Base-by-base conservation (phyloP, 306 rosid genomes). In the Ochetophila trinervis region DNA sequence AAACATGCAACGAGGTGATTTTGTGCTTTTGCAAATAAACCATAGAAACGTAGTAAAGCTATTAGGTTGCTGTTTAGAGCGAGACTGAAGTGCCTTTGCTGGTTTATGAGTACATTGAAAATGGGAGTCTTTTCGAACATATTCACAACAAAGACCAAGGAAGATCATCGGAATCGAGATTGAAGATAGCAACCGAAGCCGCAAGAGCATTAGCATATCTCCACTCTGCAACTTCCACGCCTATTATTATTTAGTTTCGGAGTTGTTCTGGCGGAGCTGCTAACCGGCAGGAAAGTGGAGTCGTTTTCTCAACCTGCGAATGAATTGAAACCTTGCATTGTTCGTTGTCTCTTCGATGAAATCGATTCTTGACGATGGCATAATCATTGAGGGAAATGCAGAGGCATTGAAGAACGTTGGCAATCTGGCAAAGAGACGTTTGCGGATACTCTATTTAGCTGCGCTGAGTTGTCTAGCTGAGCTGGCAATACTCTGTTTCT, bases 21-120 rank as follows among this genome's bases (percentile, higher is more conserved):
- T 74, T 3, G 16, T 68, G 53, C 79, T 74, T 11, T 60, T 66
- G 54, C 74, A 74, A 48, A 61, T 68, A 16, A 68, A 74, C 53
- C 74, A 69, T 5, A 62, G 60, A 20, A 76, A 76, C 50, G 80
- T 64, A 50, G 79, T 75, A 6, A 68, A 44, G 35, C 53, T 75
- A 6, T 14, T 75, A 0, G 74, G 79, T 13, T 76, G 80, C 30
- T 76, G 72, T 51, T 40, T 76, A 4, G 76, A 76, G n/a, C n/a
- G n/a, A n/a, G 53, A 57, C 67, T 18, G 67, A 30, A 5, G 71
- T 57, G 12, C 80, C 80, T 27, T 1, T 63, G 19, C 32, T 62
- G 9, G 65, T 68, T 8, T 68, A 68, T 4, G 66, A 68, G 70
- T 68, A 32, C 48, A 49, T 75, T 9, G 17, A n/a, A 5, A 30